A percentile compares a stretch with the other conserved stretches of the same genome.
Evolutionary conservation across 73 alveolate species (phyloP).

Genomic region (Urostyla sp.): DNA sequence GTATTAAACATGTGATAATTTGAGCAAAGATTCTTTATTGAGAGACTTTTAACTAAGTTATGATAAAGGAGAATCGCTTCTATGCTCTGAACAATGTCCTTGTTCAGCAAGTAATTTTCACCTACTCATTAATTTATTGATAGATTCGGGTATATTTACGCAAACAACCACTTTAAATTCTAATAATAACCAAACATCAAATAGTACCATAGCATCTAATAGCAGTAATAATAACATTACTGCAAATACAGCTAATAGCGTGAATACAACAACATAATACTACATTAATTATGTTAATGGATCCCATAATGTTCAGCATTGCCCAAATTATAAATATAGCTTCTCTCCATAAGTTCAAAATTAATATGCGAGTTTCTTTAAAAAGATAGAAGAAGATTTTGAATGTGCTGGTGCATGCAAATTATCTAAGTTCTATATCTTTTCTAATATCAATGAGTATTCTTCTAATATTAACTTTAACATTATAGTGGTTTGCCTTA

Average conservation of each 20-base stretch:
- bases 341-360: slow-evolving; percentile 40
- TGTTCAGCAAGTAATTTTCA: slow-evolving; percentile 45
- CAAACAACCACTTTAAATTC: no score
- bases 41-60: slow-evolving; percentile 19
- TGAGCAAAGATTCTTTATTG: not conserved
- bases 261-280: not conserved
- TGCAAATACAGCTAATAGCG: no score
- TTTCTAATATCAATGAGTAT: slow-evolving; percentile 50
- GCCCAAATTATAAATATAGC: slow-evolving; percentile 14
- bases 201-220: no score
- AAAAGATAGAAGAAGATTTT: slow-evolving; percentile 23
- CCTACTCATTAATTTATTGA: not conserved
- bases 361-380: slow-evolving; percentile 10
- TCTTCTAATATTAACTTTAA: not conserved
- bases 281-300: slow-evolving; percentile 26
- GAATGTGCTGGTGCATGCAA: slow-evolving; percentile 50
- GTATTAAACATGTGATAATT: not conserved
- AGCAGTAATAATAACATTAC: no score
- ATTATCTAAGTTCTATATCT: not conserved
- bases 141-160: slow-evolving; percentile 14
- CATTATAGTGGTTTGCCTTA: slow-evolving; percentile 34
- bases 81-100: slow-evolving; percentile 39
- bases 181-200: no score
- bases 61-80: slow-evolving; percentile 22
- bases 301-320: slow-evolving; percentile 5